phyloP scores from a whole-genome alignment of 108 stramenopile genomes.

The Nitzschia sp. region DNA sequence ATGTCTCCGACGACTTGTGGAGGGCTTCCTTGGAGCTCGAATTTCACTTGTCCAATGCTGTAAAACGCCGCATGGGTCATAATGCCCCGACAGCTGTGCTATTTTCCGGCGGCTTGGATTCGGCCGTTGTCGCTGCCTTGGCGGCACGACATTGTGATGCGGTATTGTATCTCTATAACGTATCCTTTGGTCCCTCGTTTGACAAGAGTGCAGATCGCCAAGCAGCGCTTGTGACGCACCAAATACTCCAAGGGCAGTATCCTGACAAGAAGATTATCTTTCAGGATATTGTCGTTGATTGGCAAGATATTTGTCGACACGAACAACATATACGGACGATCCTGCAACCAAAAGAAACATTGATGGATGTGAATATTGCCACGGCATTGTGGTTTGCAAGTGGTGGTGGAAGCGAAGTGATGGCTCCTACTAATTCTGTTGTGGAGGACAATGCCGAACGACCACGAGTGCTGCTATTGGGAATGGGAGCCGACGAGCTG shows the following conservation, averaged over 20 bases:
- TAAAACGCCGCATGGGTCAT: constrained; percentile 49
- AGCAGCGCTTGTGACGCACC: constrained; percentile 79
- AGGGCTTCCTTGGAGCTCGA: constrained; percentile 38
- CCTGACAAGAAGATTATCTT: constrained; percentile 56
- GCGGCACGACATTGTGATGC: constrained; percentile 43
- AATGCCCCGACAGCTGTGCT: constrained; percentile 74
- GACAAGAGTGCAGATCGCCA: constrained; percentile 85
- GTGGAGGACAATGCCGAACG: background rate
- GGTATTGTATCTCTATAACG: constrained; percentile 87
- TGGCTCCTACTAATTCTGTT: background rate
- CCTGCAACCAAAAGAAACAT: constrained; percentile 68
- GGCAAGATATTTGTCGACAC: constrained; percentile 65
- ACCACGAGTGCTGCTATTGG: constrained; percentile 69
- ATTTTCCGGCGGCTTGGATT: constrained; percentile 97
- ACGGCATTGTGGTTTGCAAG: constrained; percentile 95
- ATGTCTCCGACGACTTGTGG: constrained; percentile 36
- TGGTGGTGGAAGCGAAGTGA: constrained; percentile 28
- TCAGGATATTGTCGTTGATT: constrained; percentile 72
- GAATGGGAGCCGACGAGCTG: constrained; percentile 97
- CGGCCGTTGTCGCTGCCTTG: constrained; percentile 90
- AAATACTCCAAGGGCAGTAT: constrained; percentile 60
- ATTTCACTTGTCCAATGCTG: constrained; percentile 53
- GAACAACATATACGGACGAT: constrained; percentile 69
- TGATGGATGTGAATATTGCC: constrained; percentile 97
- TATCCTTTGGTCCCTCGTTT: constrained; percentile 64